Percentiles rank a stretch among this genome's conserved stretches.
These are phyloP conservation scores for Fermentozyma sake DNA, from an alignment of 1,139 yeast genomes.

Conservation along the genomic window DNA sequence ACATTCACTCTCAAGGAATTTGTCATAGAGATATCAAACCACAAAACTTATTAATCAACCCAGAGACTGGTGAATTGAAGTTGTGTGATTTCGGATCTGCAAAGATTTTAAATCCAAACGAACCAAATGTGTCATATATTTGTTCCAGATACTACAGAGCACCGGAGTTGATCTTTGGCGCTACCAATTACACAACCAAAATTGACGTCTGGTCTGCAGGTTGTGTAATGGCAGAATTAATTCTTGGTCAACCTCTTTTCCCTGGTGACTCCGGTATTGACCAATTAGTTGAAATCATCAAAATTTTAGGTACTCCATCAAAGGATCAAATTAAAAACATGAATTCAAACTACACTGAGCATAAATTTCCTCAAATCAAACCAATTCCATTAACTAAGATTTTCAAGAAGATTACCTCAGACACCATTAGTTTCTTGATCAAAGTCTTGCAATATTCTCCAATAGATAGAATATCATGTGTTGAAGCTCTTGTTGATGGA, in stretches of 20 bases:
- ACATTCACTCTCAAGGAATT: conserved; percentile 85
- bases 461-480: conserved; percentile 60
- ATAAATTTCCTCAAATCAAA: conserved; percentile 91
- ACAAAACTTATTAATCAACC: conserved; percentile 86
- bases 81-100: conserved; percentile 99
- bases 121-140: conserved; percentile 92
- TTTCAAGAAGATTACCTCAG: conserved; percentile 61
- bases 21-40: conserved; percentile 98
- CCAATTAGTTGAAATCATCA: conserved; percentile 93
- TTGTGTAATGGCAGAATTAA: conserved; percentile 95
- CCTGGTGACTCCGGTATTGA: conserved; percentile 98
- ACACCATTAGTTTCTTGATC: conserved; percentile 60
- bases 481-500: conserved; percentile 63
- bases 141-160: conserved; percentile 97
- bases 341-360: conserved; percentile 98
- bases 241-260: conserved; percentile 92
- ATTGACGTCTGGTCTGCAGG: conserved; percentile 98
- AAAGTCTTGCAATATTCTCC: conserved; percentile 75
- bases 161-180: conserved; percentile 88
- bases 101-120: conserved; percentile 79
- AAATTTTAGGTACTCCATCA: conserved; percentile 92
- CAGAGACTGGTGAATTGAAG: conserved; percentile 76
- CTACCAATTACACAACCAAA: conserved; percentile 91
- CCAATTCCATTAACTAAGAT: conserved; percentile 88
- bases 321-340: conserved; percentile 88